Conservation (phyloP, 345 rosid genomes). For the Noccaea bulbosa region DNA sequence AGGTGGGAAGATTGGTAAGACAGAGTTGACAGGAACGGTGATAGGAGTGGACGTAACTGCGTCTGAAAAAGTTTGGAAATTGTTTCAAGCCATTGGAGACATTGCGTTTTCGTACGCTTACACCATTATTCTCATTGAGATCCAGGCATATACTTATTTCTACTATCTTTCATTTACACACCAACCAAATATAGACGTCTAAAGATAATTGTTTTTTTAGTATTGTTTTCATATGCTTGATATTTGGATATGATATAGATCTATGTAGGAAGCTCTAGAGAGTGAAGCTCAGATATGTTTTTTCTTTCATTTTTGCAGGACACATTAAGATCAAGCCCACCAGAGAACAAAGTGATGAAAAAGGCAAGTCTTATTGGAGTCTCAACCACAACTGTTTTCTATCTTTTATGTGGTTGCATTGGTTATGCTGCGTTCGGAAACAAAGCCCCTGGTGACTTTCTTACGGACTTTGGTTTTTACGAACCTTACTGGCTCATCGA, state of each 20-base stretch:
- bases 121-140: slow-evolving; percentile 76
- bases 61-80: slow-evolving; percentile 71
- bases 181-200: no score
- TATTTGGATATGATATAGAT: no score
- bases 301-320: slow-evolving; percentile 46
- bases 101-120: slow-evolving; percentile 89
- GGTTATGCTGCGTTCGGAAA: slow-evolving; percentile 94
- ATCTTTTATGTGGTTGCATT: slow-evolving; percentile 67
- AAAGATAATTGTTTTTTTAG: no score
- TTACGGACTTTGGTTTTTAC: slow-evolving; percentile 86
- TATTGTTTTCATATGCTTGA: no score
- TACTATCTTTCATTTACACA: neutral
- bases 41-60: slow-evolving; percentile 73
- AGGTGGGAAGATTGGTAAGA: slow-evolving; percentile 52
- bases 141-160: slow-evolving; percentile 58
- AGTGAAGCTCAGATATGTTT: neutral
- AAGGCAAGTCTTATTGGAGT: slow-evolving; percentile 60
- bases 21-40: slow-evolving; percentile 57
- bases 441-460: slow-evolving; percentile 82
- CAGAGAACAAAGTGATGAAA: slow-evolving; percentile 74
- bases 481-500: slow-evolving; percentile 90
- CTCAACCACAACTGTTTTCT: slow-evolving; percentile 69
- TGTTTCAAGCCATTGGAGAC: slow-evolving; percentile 80
- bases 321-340: slow-evolving; percentile 66
- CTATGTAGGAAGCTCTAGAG: neutral